These are phyloP conservation scores for Floccularia luteovirens DNA, from an alignment of 768 basidiomycete species.

Conservation along the genomic window DNA sequence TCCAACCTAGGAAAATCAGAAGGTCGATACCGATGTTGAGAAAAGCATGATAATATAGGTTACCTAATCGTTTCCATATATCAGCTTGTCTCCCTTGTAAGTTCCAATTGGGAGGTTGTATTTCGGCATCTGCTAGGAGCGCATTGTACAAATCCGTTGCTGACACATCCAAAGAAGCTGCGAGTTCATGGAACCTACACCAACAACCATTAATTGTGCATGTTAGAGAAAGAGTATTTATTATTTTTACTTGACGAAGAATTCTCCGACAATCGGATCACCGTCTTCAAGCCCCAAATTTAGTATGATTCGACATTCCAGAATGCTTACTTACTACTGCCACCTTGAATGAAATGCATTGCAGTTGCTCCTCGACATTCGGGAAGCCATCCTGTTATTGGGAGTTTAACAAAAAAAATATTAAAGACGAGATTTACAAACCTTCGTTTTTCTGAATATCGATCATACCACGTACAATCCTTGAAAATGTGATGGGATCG, in stretches of 20 bases:
- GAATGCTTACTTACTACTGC: conserved; percentile 39
- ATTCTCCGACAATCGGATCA: conserved; percentile 58
- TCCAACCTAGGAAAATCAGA: conserved; percentile 20
- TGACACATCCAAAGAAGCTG: conserved; percentile 38
- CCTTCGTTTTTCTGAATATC: conserved; percentile 64
- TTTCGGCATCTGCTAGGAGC: conserved; percentile 51
- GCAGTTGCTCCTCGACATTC: conserved; percentile 54
- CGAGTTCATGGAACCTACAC: conserved; percentile 42
- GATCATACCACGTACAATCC: conserved; percentile 57
- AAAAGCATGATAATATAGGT: conserved; percentile 4
- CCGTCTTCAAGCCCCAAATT: conserved; percentile 29
- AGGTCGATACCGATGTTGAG: not conserved
- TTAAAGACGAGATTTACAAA: conserved; percentile 7
- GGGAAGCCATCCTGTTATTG: conserved; percentile 49
- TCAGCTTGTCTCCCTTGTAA: conserved; percentile 52
- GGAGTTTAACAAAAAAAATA: not conserved
- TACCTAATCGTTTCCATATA: conserved; percentile 48
- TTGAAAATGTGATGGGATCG: conserved; percentile 49
- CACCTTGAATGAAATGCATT: conserved; percentile 49
- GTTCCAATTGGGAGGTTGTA: conserved; percentile 53
- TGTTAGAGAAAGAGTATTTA: not conserved
- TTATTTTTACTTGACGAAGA: conserved; percentile 52
- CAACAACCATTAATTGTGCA: not conserved
- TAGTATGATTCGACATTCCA: not conserved
- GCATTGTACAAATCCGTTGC: conserved; percentile 44